Base-by-base conservation (phyloP, 192 early-diverging fungal species). In the Physocladia obscura region DNA sequence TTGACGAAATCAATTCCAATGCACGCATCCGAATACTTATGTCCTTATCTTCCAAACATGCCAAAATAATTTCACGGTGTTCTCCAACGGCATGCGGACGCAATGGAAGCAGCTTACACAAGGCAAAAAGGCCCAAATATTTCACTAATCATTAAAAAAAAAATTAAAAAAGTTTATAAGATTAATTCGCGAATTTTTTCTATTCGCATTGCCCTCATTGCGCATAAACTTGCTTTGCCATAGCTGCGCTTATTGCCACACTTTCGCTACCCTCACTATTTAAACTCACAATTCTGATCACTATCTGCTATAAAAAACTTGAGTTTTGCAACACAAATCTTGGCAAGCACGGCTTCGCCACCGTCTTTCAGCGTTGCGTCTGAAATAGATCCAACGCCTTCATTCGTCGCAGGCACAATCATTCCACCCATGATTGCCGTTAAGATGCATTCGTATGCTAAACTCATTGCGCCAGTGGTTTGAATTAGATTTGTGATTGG, bases 401-500 rank as follows among this genome's bases (percentile, higher is more conserved):
- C 73, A 32, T 76, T 87, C 6, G 67, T 74, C 3, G 87, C 85
- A 2, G 86, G 77, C 13, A 84, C 83, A 54, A 98, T 89, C 78
- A 99, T 89, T 0, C 90, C 92, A 32, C 95, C 95, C 27, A 85
- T 84, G 36, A 99, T 93, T 8, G 93, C 91, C 2, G 95, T 96
- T 57, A 96, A 86, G 26, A 99, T 92, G 77, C 94, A 96, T 81
- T 99, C 97, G 80, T 98, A 99, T n/a, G 96, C 77, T 5, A 99
- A 82, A 17, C 94, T 97, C 92, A 96, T 96, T 39, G 97, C 97
- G 2, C 82, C 79, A 0, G 97, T 99, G 11, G 82, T 91, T 74
- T 91, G 86, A 27, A 99, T 91, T 31, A 97, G 77, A 35, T 89
- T 85, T 2, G 92, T 88, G 30, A 99, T 83, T 3, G 94, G 91